Percentiles rank a stretch among this genome's conserved stretches.
phyloP scores from a whole-genome alignment of 805 yeast genomes.

The Cyberlindnera mrakii region DNA sequence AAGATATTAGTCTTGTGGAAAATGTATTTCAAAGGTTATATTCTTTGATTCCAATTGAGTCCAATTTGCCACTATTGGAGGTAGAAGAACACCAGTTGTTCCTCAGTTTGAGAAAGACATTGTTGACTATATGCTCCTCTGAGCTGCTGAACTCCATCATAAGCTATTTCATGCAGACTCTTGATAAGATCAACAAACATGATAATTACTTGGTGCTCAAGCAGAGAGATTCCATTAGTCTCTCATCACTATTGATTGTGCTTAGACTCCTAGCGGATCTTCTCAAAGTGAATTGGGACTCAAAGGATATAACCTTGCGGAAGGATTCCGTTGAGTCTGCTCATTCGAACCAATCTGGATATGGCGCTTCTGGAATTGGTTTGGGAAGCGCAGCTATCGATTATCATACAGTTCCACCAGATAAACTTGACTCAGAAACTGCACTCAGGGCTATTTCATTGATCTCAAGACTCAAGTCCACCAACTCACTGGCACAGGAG shows the following conservation, averaged over 20 bases:
- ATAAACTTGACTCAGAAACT: conserved; percentile 19
- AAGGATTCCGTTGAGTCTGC: conserved; percentile 19
- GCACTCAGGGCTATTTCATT: conserved; percentile 25
- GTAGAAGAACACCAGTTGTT: conserved; percentile 32
- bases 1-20: conserved; percentile 25
- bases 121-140: conserved; percentile 26
- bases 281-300: conserved; percentile 35
- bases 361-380: conserved; percentile 24
- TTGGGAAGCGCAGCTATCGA: conserved; percentile 28
- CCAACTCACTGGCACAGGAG: conserved; percentile 25
- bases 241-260: conserved; percentile 31
- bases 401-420: conserved; percentile 30
- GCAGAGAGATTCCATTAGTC: conserved; percentile 23
- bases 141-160: conserved; percentile 27
- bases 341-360: conserved; percentile 15
- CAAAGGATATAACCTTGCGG: conserved; percentile 21
- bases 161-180: conserved; percentile 18
- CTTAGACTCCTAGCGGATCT: conserved; percentile 35
- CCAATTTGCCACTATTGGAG: conserved; percentile 30
- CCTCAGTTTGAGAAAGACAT: conserved; percentile 28
- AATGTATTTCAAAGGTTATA: conserved; percentile 31
- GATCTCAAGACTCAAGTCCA: conserved; percentile 28
- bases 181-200: conserved; percentile 25
- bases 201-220: conserved; percentile 22
- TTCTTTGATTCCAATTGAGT: conserved; percentile 29